Evolutionary conservation across 345 rosid species (phyloP).

Genomic region (Noccaea bulbosa): DNA sequence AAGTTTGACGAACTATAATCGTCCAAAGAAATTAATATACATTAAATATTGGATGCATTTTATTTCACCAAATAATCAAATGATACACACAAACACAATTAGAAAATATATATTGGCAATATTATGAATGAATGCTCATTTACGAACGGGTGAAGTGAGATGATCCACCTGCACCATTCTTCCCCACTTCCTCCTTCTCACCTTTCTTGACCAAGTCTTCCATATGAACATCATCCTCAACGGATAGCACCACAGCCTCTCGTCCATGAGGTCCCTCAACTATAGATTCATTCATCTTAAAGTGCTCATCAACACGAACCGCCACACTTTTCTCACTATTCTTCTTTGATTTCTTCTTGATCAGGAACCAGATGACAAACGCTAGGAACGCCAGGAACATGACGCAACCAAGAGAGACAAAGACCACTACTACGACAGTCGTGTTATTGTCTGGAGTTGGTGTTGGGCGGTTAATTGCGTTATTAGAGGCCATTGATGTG

Average conservation of each 20-base stretch:
- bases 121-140: constrained; percentile 15
- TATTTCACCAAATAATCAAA: constrained; percentile 29
- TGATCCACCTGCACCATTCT: constrained; percentile 18
- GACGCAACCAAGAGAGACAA: constrained; percentile 63
- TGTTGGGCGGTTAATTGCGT: constrained; percentile 43
- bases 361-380: constrained; percentile 47
- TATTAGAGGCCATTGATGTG: constrained; percentile 50
- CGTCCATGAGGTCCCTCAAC: constrained; percentile 61
- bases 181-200: constrained; percentile 36
- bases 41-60: constrained; percentile 5
- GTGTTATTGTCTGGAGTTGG: constrained; percentile 54
- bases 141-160: constrained; percentile 16
- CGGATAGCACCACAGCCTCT: constrained; percentile 48
- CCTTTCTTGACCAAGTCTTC: constrained; percentile 50
- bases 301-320: constrained; percentile 57
- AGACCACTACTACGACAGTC: constrained; percentile 56
- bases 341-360: constrained; percentile 60
- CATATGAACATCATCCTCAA: constrained; percentile 64
- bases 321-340: constrained; percentile 37
- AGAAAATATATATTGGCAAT: not conserved
- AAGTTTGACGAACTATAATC: not conserved
- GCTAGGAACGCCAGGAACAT: constrained; percentile 56
- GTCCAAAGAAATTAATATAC: not conserved
- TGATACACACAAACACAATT: constrained; percentile 17
- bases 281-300: constrained; percentile 59